These are phyloP conservation scores for Phytophthora palmivora DNA, from an alignment of 352 stramenopile species.

Conservation along the genomic window DNA sequence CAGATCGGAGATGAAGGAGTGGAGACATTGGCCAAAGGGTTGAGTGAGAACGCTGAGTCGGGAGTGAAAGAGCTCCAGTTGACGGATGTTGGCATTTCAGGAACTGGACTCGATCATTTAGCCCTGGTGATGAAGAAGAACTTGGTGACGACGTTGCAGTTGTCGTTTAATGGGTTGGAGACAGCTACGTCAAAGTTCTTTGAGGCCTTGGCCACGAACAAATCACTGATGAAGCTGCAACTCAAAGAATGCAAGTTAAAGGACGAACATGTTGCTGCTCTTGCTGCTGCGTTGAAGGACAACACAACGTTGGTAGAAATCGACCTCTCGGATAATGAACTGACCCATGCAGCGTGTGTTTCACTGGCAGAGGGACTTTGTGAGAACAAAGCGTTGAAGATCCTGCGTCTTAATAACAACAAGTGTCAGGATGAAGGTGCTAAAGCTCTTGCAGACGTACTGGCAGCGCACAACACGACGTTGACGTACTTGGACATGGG, in stretches of 20 bases:
- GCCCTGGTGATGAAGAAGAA: constrained; percentile 45
- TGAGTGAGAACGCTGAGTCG: constrained; percentile 44
- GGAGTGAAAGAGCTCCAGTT: constrained; percentile 47
- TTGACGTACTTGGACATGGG: constrained; percentile 71
- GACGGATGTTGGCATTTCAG: constrained; percentile 59
- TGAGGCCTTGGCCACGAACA: constrained; percentile 61
- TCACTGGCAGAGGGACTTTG: constrained; percentile 53
- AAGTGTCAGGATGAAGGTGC: constrained; percentile 63
- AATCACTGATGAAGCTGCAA: constrained; percentile 67
- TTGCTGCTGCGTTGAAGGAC: constrained; percentile 49
- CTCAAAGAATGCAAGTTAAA: constrained; percentile 73
- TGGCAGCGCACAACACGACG: constrained; percentile 45
- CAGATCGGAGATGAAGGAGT: constrained; percentile 55
- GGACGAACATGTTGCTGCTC: constrained; percentile 44
- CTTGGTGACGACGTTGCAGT: constrained; percentile 62
- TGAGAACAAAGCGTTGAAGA: constrained; percentile 53
- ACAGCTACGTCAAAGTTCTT: constrained; percentile 55
- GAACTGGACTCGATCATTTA: constrained; percentile 53
- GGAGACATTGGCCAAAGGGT: constrained; percentile 41
- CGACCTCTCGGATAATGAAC: constrained; percentile 77
- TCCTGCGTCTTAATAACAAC: constrained; percentile 68
- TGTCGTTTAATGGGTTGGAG: constrained; percentile 77
- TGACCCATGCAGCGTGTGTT: constrained; percentile 42
- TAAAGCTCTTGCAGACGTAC: constrained; percentile 37
- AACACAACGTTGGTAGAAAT: constrained; percentile 64